A percentile compares a stretch with the other conserved stretches of the same genome.
These are phyloP conservation scores for Murraya paniculata DNA, from an alignment of 345 rosid species.

Conservation along the genomic window DNA sequence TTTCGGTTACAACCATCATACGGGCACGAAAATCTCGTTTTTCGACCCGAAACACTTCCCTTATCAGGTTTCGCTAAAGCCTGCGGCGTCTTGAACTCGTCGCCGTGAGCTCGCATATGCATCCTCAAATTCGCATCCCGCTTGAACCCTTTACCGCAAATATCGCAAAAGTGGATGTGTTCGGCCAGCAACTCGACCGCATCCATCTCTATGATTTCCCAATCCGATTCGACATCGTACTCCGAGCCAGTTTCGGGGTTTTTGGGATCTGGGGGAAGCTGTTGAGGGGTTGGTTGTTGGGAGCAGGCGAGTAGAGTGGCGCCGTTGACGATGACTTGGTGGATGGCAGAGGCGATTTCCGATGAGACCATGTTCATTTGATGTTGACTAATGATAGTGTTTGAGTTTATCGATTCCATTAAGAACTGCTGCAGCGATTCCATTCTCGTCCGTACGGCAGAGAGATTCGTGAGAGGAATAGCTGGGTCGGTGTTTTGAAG, in stretches of 20 bases:
- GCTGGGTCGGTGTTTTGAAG: neutral
- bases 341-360: conserved; percentile 53
- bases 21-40: conserved; percentile 60
- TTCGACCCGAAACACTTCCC: conserved; percentile 7
- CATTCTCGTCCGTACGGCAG: conserved; percentile 34
- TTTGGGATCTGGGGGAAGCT: neutral
- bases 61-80: conserved; percentile 47
- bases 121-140: conserved; percentile 72
- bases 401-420: conserved; percentile 36
- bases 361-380: conserved; percentile 50
- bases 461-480: conserved; percentile 36
- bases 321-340: conserved; percentile 47
- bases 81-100: conserved; percentile 62
- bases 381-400: conserved; percentile 28
- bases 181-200: conserved; percentile 63
- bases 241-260: neutral
- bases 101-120: conserved; percentile 85
- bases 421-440: conserved; percentile 44
- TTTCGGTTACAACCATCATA: conserved; percentile 60
- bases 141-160: conserved; percentile 78
- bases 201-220: conserved; percentile 54
- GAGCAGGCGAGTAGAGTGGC: conserved; percentile 42
- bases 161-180: conserved; percentile 64
- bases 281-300: neutral
- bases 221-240: conserved; percentile 9